Evolutionary conservation across 192 early-diverging fungal species (phyloP).

Genomic region (Podochytrium sp.): DNA sequence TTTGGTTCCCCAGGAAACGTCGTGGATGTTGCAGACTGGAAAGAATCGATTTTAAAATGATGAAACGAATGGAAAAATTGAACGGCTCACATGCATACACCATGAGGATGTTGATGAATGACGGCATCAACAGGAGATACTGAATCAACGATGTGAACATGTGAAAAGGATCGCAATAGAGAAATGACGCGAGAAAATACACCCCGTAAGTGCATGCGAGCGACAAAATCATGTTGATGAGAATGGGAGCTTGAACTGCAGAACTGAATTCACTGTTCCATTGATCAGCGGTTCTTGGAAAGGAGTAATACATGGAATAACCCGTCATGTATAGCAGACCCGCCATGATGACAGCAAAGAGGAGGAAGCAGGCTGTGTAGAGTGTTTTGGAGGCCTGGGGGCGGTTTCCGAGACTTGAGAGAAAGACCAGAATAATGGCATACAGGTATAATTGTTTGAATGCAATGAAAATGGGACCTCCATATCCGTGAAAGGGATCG

Average conservation of each 20-base stretch:
- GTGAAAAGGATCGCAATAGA: constrained; percentile 59
- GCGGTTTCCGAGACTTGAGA: constrained; percentile 57
- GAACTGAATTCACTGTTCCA: constrained; percentile 11
- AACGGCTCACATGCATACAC: constrained; percentile 55
- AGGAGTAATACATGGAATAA: constrained; percentile 34
- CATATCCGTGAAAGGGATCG: constrained; percentile 62
- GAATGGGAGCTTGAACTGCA: constrained; percentile 22
- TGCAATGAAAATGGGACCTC: constrained; percentile 36
- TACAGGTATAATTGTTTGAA: constrained; percentile 47
- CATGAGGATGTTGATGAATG: constrained; percentile 59
- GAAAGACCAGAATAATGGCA: constrained; percentile 50
- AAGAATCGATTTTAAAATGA: not conserved
- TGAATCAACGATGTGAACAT: constrained; percentile 55
- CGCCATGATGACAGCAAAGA: constrained; percentile 55
- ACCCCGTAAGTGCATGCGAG: constrained; percentile 55
- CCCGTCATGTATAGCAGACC: constrained; percentile 51
- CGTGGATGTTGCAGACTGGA: constrained; percentile 57
- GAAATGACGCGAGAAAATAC: constrained; percentile 48
- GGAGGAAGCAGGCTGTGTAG: constrained; percentile 48
- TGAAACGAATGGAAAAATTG: constrained; percentile 13
- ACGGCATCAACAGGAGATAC: constrained; percentile 49
- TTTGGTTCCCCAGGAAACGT: constrained; percentile 66
- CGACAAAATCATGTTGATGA: constrained; percentile 47
- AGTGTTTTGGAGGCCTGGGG: constrained; percentile 51
- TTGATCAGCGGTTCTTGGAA: constrained; percentile 24